Evolutionary conservation across 2,329 filamentous ascomycete genomes (phyloP).

Genomic region (Sphaerulina vaccinii): DNA sequence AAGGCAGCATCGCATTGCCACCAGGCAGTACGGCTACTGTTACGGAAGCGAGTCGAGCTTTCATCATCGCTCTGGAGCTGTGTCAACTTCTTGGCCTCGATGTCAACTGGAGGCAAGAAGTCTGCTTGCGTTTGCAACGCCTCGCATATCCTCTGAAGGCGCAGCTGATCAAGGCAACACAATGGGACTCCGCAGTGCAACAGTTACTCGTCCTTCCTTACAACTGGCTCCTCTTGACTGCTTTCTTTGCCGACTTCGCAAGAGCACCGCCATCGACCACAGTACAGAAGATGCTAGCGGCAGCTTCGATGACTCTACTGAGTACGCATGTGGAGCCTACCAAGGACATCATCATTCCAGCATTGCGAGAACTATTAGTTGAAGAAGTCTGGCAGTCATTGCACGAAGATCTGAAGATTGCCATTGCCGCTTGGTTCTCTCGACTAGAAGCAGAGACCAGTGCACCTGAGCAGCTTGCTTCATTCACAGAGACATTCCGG

Average conservation of each 20-base stretch:
- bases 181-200: slow-evolving; percentile 25
- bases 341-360: slow-evolving; percentile 23
- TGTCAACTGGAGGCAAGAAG: slow-evolving; percentile 27
- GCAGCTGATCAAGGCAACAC: slow-evolving; percentile 20
- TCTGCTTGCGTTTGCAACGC: slow-evolving; percentile 24
- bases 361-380: slow-evolving; percentile 13
- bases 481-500: slow-evolving; percentile 23
- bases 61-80: slow-evolving; percentile 31
- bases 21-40: slow-evolving; percentile 39
- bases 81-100: slow-evolving; percentile 21
- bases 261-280: slow-evolving; percentile 6
- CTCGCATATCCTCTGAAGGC: slow-evolving; percentile 8
- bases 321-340: not conserved
- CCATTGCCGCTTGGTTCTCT: slow-evolving; percentile 27
- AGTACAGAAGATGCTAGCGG: slow-evolving; percentile 22
- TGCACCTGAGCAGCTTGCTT: slow-evolving; percentile 17
- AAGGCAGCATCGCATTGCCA: slow-evolving; percentile 43
- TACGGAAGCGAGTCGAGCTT: slow-evolving; percentile 22
- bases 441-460: slow-evolving; percentile 20
- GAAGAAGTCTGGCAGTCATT: slow-evolving; percentile 21
- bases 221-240: slow-evolving; percentile 15
- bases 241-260: slow-evolving; percentile 16
- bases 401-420: slow-evolving; percentile 31
- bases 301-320: slow-evolving; percentile 19
- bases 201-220: slow-evolving; percentile 18